Percentiles rank a stretch among this genome's conserved stretches.
These are phyloP conservation scores for Gamsiella multidivaricata DNA, from an alignment of 192 early-diverging fungal genomes.

Conservation along the genomic window DNA sequence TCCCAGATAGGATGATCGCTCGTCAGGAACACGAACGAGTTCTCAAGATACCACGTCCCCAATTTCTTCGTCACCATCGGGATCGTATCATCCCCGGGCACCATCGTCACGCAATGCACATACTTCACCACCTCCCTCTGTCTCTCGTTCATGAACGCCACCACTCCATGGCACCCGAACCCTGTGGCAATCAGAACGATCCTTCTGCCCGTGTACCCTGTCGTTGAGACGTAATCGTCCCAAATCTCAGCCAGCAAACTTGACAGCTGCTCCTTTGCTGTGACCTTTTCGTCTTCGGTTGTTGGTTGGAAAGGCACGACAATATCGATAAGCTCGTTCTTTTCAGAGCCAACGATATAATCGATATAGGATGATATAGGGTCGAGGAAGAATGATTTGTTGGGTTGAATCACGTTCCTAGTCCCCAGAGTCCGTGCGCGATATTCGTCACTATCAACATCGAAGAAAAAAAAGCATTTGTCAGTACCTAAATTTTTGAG, in stretches of 20 bases:
- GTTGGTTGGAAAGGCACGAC: constrained; percentile 41
- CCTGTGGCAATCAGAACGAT: constrained; percentile 53
- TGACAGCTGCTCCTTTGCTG: constrained; percentile 28
- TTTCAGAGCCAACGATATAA: constrained; percentile 19
- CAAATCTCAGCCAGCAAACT: constrained; percentile 45
- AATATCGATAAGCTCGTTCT: constrained; percentile 39
- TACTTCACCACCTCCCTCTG: constrained; percentile 43
- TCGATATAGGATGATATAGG: constrained; percentile 35
- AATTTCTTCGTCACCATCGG: constrained; percentile 52
- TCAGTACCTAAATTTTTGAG: background rate
- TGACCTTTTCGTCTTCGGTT: constrained; percentile 40
- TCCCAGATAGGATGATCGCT: constrained; percentile 46
- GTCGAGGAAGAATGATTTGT: constrained; percentile 43
- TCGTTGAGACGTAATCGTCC: constrained; percentile 43
- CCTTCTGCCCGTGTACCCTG: constrained; percentile 18
- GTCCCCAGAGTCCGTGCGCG: constrained; percentile 16
- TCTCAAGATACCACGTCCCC: constrained; percentile 42
- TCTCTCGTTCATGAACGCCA: constrained; percentile 49
- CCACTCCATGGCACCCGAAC: constrained; percentile 52
- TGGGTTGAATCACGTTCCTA: constrained; percentile 19
- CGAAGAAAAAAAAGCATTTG: background rate
- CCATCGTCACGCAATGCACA: constrained; percentile 41
- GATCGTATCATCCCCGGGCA: constrained; percentile 38
- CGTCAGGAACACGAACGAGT: constrained; percentile 41
- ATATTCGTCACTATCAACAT: constrained; percentile 30